Base-by-base conservation (phyloP, 2,329 filamentous ascomycete species). In the Dactylellina cionopaga region DNA sequence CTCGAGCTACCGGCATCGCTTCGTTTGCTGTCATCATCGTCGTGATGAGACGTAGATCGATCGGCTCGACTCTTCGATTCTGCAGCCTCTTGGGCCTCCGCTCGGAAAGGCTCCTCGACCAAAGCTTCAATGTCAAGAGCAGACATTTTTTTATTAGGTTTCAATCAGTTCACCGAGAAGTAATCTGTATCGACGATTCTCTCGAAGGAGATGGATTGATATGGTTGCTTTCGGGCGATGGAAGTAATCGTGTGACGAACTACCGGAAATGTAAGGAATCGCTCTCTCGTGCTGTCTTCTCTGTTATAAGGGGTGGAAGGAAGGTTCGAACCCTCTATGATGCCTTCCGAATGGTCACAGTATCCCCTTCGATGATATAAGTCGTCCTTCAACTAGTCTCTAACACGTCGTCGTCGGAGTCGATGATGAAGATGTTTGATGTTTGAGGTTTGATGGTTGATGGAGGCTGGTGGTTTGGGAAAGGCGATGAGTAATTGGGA, bases 61-160 rank as follows among this genome's bases (percentile, higher is more conserved):
- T 58, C 68, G 47, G 60, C 69, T 25, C 69, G 60, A 15, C 62
- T 74, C 31, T 66, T 74, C 3, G 69, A 74, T 49, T 74, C 69
- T 15, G 69, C 69, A 1, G 69, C 69, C 13, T 55, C 60, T 22
- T 68, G 35, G 19, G 51, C 63, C 35, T 68, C 63, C 13, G 63
- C 63, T 19, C 59, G 51, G 49, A 74, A 74, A 6, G 69, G 69
- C 27, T 66, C 69, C 35, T 74, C 69, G 10, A 74, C 51, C 22
- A 74, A 47, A 17, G 69, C 69, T 68, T 74, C 69, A 22, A 74
- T 68, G 46, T 74, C 69, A 15, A 74, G 54, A 46, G 47, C 56
- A 46, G 69, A 66, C 69, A 74, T 73, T 25, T 33, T 37, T 11
- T 25, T 41, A 46, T 2, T 31, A 11, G 10, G 5, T 29, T 47